Percentiles rank a stretch among this genome's conserved stretches.
Evolutionary conservation across 2,329 filamentous ascomycete genomes (phyloP).

Genomic region (Fusarium sp.): DNA sequence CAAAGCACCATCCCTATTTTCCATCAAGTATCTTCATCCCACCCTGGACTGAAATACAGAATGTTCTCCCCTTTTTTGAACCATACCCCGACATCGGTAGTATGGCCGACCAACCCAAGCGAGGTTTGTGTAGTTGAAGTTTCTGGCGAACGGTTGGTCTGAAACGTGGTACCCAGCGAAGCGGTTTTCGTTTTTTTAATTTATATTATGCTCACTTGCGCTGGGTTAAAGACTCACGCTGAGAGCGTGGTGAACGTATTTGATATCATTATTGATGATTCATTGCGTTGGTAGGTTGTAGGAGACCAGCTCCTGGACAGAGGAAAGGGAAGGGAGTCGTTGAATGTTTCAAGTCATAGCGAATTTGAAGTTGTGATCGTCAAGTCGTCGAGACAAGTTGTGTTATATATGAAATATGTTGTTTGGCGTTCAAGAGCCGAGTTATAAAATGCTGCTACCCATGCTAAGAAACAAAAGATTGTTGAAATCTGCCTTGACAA

Average conservation of each 20-base stretch:
- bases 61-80: not conserved
- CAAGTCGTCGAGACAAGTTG: not conserved
- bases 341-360: not conserved
- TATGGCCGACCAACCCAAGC: constrained; percentile 26
- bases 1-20: not conserved
- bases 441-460: not conserved
- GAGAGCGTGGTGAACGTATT: constrained; percentile 29
- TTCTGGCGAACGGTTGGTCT: constrained; percentile 6
- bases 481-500: not conserved
- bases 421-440: not conserved
- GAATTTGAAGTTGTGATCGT: not conserved
- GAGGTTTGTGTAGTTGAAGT: not conserved
- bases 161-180: constrained; percentile 33
- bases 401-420: no score
- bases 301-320: constrained; percentile 24
- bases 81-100: constrained; percentile 21
- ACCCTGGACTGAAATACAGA: constrained; percentile 1
- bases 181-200: not conserved
- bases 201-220: not conserved
- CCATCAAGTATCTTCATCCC: constrained; percentile 5
- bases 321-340: not conserved
- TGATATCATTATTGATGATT: not conserved
- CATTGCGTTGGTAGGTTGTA: not conserved
- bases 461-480: not conserved
- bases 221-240: constrained; percentile 22